Evolutionary conservation across 495 filamentous ascomycete genomes (phyloP).

Genomic region (Penicillium canescens): DNA sequence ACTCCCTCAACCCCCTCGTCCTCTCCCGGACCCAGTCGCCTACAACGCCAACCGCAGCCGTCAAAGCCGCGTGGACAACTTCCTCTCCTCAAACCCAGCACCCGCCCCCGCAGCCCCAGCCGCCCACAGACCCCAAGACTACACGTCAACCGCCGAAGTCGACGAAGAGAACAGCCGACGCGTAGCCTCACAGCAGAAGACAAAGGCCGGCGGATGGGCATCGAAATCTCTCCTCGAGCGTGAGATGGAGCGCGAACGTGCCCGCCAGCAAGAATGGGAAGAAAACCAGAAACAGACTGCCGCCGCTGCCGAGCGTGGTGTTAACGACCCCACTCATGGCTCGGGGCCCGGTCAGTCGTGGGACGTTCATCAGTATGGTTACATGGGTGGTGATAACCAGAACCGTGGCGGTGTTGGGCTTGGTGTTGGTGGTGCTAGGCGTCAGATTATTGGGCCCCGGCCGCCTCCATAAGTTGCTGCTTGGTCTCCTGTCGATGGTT

Average conservation of each 20-base stretch:
- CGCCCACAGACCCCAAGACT: conserved; percentile 49
- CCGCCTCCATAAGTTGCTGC: conserved; percentile 53
- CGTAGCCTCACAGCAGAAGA: conserved; percentile 61
- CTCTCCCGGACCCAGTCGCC: conserved; percentile 31
- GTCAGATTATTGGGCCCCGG: conserved; percentile 80
- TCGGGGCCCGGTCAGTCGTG: conserved; percentile 62
- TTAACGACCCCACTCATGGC: conserved; percentile 44
- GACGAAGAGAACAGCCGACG: conserved; percentile 71
- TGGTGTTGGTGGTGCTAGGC: conserved; percentile 63
- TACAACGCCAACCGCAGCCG: conserved; percentile 26
- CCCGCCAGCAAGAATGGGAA: conserved; percentile 94
- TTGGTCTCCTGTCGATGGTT: neutral
- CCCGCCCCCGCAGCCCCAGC: conserved; percentile 37
- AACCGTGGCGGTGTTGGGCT: conserved; percentile 71
- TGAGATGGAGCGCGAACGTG: conserved; percentile 94
- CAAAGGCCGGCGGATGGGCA: conserved; percentile 73
- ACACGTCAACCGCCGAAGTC: conserved; percentile 63
- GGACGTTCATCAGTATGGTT: conserved; percentile 91
- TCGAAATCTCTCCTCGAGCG: conserved; percentile 83
- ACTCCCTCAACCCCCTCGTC: conserved; percentile 27
- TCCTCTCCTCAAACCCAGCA: conserved; percentile 52
- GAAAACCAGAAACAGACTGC: conserved; percentile 76
- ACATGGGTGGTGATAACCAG: conserved; percentile 80
- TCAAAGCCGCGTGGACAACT: conserved; percentile 45
- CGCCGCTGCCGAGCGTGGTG: conserved; percentile 49